Evolutionary conservation across 768 basidiomycete genomes (phyloP).

Genomic region (Cytidiella melzeri): DNA sequence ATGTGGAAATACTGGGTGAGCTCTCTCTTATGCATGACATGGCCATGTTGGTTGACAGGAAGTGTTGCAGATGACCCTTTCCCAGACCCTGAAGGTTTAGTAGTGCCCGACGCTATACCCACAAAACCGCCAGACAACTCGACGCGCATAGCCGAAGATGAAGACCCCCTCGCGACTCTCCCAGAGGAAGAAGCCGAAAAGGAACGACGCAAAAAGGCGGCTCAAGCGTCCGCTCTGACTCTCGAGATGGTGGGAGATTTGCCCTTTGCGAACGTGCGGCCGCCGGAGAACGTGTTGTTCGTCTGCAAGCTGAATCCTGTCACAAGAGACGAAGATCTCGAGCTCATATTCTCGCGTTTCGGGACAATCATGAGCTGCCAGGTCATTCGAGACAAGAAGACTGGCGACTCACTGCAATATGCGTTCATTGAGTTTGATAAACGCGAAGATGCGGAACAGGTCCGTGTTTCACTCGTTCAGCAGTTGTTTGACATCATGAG

Average conservation of each 20-base stretch:
- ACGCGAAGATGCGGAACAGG: slow-evolving; percentile 90
- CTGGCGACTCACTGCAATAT: slow-evolving; percentile 95
- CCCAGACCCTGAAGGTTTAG: slow-evolving; percentile 74
- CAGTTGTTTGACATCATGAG: background rate
- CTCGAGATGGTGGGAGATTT: slow-evolving; percentile 99
- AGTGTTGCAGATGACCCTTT: slow-evolving; percentile 83
- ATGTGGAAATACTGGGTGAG: slow-evolving; percentile 91
- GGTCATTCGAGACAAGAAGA: slow-evolving; percentile 92
- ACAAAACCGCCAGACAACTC: slow-evolving; percentile 78
- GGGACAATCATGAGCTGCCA: slow-evolving; percentile 97
- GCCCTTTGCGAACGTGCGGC: slow-evolving; percentile 95
- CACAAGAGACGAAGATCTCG: slow-evolving; percentile 92
- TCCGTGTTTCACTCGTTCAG: slow-evolving; percentile 34
- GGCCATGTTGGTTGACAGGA: background rate
- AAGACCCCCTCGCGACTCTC: slow-evolving; percentile 76
- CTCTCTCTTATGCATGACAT: too few species aligned
- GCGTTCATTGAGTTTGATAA: slow-evolving; percentile 99
- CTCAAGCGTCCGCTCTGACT: slow-evolving; percentile 88
- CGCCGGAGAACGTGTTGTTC: slow-evolving; percentile 97
- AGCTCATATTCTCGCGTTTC: slow-evolving; percentile 95
- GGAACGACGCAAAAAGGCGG: slow-evolving; percentile 78
- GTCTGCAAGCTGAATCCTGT: slow-evolving; percentile 98
- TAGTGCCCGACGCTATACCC: slow-evolving; percentile 70
- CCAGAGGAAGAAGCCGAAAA: slow-evolving; percentile 85
- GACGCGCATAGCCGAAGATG: slow-evolving; percentile 91